A percentile compares a stretch with the other conserved stretches of the same genome.
phyloP scores from a whole-genome alignment of 2,329 filamentous ascomycete species.

The Trichophyton benhamiae region DNA sequence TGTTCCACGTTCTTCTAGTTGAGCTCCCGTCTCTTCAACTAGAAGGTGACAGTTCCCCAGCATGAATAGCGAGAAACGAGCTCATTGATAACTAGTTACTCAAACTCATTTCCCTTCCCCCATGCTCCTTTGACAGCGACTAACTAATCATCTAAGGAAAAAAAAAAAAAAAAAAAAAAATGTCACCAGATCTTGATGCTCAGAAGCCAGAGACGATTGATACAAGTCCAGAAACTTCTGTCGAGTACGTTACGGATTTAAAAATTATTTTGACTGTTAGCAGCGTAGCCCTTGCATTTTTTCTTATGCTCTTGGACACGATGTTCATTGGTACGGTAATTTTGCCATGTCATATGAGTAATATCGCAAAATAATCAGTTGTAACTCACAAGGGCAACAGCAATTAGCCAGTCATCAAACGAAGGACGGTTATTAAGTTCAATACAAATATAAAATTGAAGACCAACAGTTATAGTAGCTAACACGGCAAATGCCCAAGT shows the following conservation, averaged over 20 bases:
- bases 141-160: no score
- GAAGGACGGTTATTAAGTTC: neutral
- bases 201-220: neutral
- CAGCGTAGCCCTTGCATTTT: neutral
- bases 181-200: neutral
- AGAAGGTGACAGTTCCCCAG: neutral
- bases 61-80: neutral
- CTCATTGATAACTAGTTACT: no score
- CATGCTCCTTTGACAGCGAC: no score
- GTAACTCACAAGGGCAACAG: neutral
- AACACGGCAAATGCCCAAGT: neutral
- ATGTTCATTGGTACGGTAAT: neutral
- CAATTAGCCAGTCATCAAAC: neutral
- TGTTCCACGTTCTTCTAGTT: neutral
- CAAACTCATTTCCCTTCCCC: no score
- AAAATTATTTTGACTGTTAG: neutral
- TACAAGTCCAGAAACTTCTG: neutral
- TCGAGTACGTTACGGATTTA: neutral
- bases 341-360: neutral
- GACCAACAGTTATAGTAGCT: neutral
- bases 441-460: neutral
- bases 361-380: neutral
- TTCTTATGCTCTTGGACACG: neutral
- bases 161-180: neutral
- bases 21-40: neutral